Conservation (phyloP, 148 eudicot species). For the Vaccinium vitisidaea region DNA sequence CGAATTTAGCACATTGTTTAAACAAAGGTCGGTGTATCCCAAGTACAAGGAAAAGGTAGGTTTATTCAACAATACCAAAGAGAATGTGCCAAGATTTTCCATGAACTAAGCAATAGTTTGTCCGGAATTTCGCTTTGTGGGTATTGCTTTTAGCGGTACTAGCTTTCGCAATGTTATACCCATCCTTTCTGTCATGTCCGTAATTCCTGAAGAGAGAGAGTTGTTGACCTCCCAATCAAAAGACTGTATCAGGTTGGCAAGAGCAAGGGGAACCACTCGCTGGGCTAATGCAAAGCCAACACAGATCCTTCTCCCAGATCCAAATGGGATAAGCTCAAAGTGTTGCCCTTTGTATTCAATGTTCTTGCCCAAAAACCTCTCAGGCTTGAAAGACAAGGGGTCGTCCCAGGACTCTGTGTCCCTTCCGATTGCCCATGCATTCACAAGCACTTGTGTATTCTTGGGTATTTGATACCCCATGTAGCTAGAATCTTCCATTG, state of each 20-base stretch:
- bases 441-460: too few species aligned
- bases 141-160: constrained; percentile 10
- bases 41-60: too few species aligned
- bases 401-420: too few species aligned
- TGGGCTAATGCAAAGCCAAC: constrained; percentile 26
- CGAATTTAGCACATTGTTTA: too few species aligned
- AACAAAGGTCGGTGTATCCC: too few species aligned
- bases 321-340: constrained; percentile 41
- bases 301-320: constrained; percentile 39
- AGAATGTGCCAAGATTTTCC: too few species aligned
- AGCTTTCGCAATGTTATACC: background rate
- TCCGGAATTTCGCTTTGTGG: background rate
- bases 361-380: constrained; percentile 32
- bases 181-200: constrained; percentile 13
- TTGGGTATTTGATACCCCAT: too few species aligned
- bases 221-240: constrained; percentile 9
- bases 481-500: too few species aligned
- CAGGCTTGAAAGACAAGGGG: constrained; percentile 29
- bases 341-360: constrained; percentile 39
- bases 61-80: too few species aligned
- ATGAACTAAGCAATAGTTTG: background rate
- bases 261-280: constrained; percentile 24
- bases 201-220: background rate
- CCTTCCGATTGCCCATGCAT: too few species aligned
- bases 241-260: constrained; percentile 7